These are phyloP conservation scores for Euptelea pleiosperma DNA, from an alignment of 164 flowering plant species.

Conservation along the genomic window DNA sequence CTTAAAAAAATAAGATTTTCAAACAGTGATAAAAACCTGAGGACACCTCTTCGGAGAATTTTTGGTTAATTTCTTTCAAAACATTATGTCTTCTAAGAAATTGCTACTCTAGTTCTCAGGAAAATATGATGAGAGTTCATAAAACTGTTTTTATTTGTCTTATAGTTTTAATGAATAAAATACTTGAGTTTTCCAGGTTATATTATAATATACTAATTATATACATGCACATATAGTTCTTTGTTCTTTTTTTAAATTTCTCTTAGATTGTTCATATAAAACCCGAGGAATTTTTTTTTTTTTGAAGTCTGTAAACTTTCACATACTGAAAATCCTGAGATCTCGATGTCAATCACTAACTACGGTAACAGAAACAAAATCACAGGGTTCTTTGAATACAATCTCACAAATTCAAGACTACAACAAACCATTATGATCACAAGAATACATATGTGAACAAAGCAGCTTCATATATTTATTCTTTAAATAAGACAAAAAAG, in stretches of 20 bases:
- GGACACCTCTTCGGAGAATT: too few relatives aligned
- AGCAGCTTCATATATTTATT: background rate
- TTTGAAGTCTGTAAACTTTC: too few relatives aligned
- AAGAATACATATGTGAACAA: background rate
- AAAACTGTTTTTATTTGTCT: background rate
- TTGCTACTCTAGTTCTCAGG: background rate
- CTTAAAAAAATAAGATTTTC: too few relatives aligned
- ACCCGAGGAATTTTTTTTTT: too few relatives aligned
- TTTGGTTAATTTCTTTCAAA: too few relatives aligned
- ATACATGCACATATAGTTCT: too few relatives aligned
- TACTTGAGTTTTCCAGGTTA: background rate
- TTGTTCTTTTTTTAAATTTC: too few relatives aligned
- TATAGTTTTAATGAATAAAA: background rate
- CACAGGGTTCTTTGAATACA: background rate
- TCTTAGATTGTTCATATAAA: too few relatives aligned
- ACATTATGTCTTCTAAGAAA: background rate
- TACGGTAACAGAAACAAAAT: background rate
- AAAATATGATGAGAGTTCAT: background rate
- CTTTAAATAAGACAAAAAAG: background rate
- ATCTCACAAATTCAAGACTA: conserved; percentile 1
- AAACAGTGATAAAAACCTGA: too few relatives aligned
- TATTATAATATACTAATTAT: background rate
- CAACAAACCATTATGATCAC: background rate
- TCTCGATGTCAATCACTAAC: too few relatives aligned
- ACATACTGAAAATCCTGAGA: too few relatives aligned